Evolutionary conservation across 306 rosid genomes (phyloP).

Genomic region (Gillenia trifoliata): DNA sequence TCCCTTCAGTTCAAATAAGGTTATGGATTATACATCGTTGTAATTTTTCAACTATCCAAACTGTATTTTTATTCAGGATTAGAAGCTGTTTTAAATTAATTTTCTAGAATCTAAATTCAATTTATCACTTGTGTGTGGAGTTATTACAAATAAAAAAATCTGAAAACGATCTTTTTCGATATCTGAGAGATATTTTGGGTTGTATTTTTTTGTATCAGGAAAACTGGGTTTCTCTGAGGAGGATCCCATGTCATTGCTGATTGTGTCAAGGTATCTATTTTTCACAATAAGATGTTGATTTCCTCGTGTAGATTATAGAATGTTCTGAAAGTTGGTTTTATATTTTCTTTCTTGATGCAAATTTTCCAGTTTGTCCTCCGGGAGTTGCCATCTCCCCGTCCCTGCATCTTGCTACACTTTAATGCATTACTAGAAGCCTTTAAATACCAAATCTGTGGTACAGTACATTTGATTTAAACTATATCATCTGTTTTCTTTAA

Average conservation of each 20-base stretch:
- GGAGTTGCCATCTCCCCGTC: conserved; percentile 93
- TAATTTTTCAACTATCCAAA: not conserved
- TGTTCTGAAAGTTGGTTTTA: conserved; percentile 10
- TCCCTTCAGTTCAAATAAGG: not conserved
- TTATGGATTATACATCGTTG: too few species aligned
- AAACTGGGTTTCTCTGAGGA: conserved; percentile 69
- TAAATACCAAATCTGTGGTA: conserved; percentile 59
- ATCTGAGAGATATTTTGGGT: conserved; percentile 24
- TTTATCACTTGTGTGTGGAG: not conserved
- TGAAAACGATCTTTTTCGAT: not conserved
- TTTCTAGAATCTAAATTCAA: not conserved
- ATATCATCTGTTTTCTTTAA: conserved; percentile 4
- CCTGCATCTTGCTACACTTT: conserved; percentile 99
- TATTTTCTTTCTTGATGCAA: conserved; percentile 17
- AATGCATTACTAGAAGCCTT: conserved; percentile 83
- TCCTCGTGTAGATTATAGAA: conserved; percentile 17
- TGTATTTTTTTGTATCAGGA: conserved; percentile 52
- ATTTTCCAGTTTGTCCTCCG: conserved; percentile 70
- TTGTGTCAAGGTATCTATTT: conserved; percentile 69
- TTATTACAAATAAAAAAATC: not conserved
- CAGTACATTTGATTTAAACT: conserved; percentile 1
- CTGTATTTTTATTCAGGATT: not conserved
- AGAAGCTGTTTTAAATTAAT: not conserved
- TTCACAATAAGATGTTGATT: conserved; percentile 10
- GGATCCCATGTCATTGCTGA: conserved; percentile 95